Evolutionary conservation across 352 stramenopile species (phyloP).

Genomic region (Pythium oligandrum): DNA sequence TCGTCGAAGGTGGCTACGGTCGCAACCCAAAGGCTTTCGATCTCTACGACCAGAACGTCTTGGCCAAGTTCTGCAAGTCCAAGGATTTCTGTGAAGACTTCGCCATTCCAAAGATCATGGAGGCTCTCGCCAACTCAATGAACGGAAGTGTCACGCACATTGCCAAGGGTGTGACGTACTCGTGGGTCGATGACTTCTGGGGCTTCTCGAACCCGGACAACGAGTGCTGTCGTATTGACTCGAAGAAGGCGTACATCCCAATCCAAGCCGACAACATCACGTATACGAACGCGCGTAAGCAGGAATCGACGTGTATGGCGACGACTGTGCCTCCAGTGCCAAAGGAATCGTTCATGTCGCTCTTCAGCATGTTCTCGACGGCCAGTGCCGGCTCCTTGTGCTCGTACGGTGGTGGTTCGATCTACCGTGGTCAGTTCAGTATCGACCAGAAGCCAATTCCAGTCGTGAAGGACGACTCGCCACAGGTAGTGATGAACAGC

Average conservation of each 20-base stretch:
- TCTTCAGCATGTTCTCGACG: constrained; percentile 65
- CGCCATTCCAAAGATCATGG: constrained; percentile 60
- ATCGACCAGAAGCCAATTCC: constrained; percentile 51
- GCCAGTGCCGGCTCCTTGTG: constrained; percentile 41
- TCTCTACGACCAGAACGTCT: constrained; percentile 21
- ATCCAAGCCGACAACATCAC: constrained; percentile 26
- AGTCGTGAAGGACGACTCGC: constrained; percentile 21
- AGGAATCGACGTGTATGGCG: constrained; percentile 35
- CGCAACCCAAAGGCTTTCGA: constrained; percentile 40
- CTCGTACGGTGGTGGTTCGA: constrained; percentile 51
- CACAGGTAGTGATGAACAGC: constrained; percentile 43
- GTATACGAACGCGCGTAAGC: constrained; percentile 19
- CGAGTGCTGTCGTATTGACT: constrained; percentile 63
- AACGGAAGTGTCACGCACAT: constrained; percentile 42
- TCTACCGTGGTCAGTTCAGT: constrained; percentile 65
- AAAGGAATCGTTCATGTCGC: constrained; percentile 52
- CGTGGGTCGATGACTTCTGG: constrained; percentile 80
- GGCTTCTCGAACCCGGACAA: constrained; percentile 48
- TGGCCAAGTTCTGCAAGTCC: constrained; percentile 53
- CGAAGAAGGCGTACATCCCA: constrained; percentile 34
- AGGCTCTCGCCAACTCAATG: constrained; percentile 27
- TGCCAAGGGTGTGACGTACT: constrained; percentile 40
- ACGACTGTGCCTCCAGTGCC: constrained; percentile 33
- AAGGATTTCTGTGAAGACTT: constrained; percentile 50
- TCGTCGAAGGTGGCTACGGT: constrained; percentile 59